These are phyloP conservation scores for Coffea canephora DNA, from an alignment of 257 asterid genomes.

Conservation along the genomic window DNA sequence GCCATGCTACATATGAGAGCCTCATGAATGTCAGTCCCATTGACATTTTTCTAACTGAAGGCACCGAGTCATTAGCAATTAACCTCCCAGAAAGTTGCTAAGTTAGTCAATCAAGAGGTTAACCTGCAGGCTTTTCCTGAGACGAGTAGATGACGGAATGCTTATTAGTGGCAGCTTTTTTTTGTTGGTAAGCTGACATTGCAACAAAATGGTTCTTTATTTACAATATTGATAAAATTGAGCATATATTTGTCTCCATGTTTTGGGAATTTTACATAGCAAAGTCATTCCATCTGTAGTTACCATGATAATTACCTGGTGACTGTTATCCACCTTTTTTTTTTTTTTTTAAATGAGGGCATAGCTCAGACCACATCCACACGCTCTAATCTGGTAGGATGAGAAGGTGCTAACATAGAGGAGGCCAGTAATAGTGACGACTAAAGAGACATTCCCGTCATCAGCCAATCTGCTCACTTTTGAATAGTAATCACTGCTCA, in stretches of 20 bases:
- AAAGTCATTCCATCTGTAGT: neutral
- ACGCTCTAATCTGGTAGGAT: no score
- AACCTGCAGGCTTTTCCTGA: neutral
- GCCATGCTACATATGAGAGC: no score
- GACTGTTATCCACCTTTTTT: no score
- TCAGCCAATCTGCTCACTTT: no score
- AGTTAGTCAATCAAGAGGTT: neutral
- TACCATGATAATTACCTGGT: neutral
- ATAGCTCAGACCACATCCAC: no score
- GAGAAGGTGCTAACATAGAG: no score
- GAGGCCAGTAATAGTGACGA: no score
- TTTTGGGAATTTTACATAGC: neutral
- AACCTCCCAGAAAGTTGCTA: neutral
- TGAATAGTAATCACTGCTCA: no score
- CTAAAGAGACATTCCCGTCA: no score
- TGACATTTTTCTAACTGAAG: neutral
- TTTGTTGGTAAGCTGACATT: neutral
- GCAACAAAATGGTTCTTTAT: neutral
- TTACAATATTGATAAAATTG: neutral
- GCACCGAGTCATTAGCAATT: neutral
- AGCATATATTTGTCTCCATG: neutral
- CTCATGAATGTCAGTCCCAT: no score
- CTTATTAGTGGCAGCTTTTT: neutral
- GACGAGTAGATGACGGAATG: neutral
- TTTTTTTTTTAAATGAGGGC: no score